phyloP scores from a whole-genome alignment of 2,329 filamentous ascomycete species.

The Chaetothyriales sp. region DNA sequence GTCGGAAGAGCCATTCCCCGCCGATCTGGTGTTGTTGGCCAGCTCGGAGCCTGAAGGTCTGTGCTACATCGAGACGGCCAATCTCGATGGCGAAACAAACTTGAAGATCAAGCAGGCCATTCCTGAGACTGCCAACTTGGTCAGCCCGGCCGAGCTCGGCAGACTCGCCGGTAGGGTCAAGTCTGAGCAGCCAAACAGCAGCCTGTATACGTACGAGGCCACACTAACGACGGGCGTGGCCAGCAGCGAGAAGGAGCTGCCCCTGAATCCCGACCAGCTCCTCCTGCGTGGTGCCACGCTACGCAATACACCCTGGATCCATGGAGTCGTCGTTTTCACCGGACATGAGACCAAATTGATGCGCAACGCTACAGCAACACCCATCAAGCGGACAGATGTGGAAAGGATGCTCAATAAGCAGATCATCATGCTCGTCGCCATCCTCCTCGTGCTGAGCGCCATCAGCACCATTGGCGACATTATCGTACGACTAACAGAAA shows the following conservation, averaged over 20 bases:
- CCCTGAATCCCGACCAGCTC: slow-evolving; percentile 81
- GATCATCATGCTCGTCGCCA: slow-evolving; percentile 74
- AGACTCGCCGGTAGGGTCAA: slow-evolving; percentile 72
- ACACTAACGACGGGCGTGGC: slow-evolving; percentile 82
- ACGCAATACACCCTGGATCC: slow-evolving; percentile 92
- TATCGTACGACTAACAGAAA: slow-evolving; percentile 53
- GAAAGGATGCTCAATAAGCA: slow-evolving; percentile 87
- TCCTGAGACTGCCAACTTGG: slow-evolving; percentile 75
- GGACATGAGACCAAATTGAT: slow-evolving; percentile 98
- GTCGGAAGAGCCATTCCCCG: slow-evolving; percentile 87
- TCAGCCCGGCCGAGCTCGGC: slow-evolving; percentile 74
- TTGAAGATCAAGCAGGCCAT: slow-evolving; percentile 97
- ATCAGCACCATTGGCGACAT: slow-evolving; percentile 86
- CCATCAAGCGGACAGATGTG: slow-evolving; percentile 94
- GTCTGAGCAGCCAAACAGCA: slow-evolving; percentile 96
- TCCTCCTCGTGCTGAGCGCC: slow-evolving; percentile 70
- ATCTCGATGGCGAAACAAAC: slow-evolving; percentile 94
- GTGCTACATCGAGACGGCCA: slow-evolving; percentile 97
- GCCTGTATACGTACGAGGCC: slow-evolving; percentile 93
- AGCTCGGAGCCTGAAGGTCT: slow-evolving; percentile 94
- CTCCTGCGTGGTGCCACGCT: slow-evolving; percentile 84
- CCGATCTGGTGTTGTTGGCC: slow-evolving; percentile 79
- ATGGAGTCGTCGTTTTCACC: slow-evolving; percentile 90
- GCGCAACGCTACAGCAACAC: slow-evolving; percentile 92
- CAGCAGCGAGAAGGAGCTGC: slow-evolving; percentile 81